Percentiles rank a stretch among this genome's conserved stretches.
Evolutionary conservation across 306 rosid species (phyloP).

Genomic region (Ormosia semicastrata): DNA sequence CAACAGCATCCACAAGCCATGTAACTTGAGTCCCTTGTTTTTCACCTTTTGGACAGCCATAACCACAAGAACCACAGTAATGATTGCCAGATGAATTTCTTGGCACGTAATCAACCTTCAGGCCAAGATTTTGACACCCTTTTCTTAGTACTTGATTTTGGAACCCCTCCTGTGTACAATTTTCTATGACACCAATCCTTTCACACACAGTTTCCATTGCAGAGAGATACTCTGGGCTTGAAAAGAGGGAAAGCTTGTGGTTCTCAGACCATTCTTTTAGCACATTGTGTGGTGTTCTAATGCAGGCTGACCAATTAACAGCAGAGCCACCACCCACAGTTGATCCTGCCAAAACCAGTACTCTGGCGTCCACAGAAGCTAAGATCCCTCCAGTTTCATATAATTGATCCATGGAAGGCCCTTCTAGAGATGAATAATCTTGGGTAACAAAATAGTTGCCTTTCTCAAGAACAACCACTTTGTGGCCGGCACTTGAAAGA

Average conservation of each 20-base stretch:
- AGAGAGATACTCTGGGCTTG: constrained; percentile 47
- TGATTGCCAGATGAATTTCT: constrained; percentile 65
- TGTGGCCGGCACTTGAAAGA: constrained; percentile 70
- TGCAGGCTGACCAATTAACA: constrained; percentile 85
- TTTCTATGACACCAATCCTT: constrained; percentile 66
- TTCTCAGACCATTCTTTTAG: constrained; percentile 62
- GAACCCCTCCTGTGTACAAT: constrained; percentile 65
- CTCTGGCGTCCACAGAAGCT: constrained; percentile 53
- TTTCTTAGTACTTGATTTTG: constrained; percentile 77
- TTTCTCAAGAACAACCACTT: constrained; percentile 81
- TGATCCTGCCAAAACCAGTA: constrained; percentile 61
- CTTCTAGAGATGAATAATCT: constrained; percentile 80
- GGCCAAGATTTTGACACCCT: constrained; percentile 82
- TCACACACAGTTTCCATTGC: constrained; percentile 71
- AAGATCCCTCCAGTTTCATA: constrained; percentile 73
- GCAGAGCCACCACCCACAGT: constrained; percentile 92
- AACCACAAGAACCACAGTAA: constrained; percentile 74
- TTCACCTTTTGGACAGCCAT: constrained; percentile 74
- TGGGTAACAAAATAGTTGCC: constrained; percentile 65
- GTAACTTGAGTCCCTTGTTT: constrained; percentile 76
- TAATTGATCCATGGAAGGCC: constrained; percentile 60
- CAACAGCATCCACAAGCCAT: constrained; percentile 93
- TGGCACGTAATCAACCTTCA: constrained; percentile 56
- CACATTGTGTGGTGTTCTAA: constrained; percentile 60
- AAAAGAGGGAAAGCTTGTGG: constrained; percentile 52